phyloP scores from a whole-genome alignment of 2,329 filamentous ascomycete species.

The Coleophoma crateriformis region DNA sequence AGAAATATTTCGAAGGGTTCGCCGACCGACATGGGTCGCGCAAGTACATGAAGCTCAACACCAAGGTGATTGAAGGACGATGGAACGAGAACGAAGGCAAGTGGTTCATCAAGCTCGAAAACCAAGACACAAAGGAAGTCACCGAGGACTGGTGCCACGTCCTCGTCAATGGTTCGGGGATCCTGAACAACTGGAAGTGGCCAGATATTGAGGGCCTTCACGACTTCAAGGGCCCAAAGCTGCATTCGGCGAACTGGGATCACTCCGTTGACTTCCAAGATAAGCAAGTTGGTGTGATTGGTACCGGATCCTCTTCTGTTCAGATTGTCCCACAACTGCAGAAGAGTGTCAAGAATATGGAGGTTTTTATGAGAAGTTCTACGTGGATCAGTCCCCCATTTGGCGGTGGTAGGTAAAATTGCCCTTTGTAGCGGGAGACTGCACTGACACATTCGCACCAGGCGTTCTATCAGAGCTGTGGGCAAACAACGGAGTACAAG shows the following conservation, averaged over 20 bases:
- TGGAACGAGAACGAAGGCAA: constrained; percentile 41
- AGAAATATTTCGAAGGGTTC: constrained; percentile 40
- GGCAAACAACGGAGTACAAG: constrained; percentile 17
- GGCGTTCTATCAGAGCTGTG: constrained; percentile 9
- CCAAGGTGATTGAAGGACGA: constrained; percentile 35
- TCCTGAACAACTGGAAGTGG: constrained; percentile 30
- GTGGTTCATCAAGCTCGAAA: constrained; percentile 40
- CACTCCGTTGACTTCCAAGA: constrained; percentile 30
- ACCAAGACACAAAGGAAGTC: constrained; percentile 33
- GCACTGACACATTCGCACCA: neutral
- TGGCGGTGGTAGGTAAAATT: constrained; percentile 8
- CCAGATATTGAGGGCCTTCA: constrained; percentile 38
- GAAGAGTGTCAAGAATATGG: constrained; percentile 16
- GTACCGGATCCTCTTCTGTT: constrained; percentile 29
- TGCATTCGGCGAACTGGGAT: constrained; percentile 37
- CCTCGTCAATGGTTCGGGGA: constrained; percentile 12
- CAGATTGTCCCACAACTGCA: constrained; percentile 30
- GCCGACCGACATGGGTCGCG: constrained; percentile 38
- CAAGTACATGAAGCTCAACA: constrained; percentile 45
- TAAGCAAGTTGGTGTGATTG: constrained; percentile 27
- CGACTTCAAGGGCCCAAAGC: constrained; percentile 35
- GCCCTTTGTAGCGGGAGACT: neutral
- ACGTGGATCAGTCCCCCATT: constrained; percentile 16
- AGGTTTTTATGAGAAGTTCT: constrained; percentile 13
- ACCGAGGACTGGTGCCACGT: constrained; percentile 14